These are phyloP conservation scores for Arabis hirsuta DNA, from an alignment of 345 rosid species.

Conservation along the genomic window DNA sequence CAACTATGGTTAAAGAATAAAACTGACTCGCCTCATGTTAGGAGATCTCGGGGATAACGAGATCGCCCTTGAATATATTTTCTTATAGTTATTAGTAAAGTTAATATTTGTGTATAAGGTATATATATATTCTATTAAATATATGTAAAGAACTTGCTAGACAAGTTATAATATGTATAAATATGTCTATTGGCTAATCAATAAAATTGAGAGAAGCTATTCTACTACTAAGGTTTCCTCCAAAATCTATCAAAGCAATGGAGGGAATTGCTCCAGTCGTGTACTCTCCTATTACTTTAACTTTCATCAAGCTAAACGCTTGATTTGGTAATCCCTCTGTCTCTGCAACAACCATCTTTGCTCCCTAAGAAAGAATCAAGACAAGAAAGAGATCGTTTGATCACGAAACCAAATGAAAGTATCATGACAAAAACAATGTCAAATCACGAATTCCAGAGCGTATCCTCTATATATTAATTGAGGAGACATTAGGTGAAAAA, in stretches of 20 bases:
- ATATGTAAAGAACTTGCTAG: no score
- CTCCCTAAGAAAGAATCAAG: constrained; percentile 53
- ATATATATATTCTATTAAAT: no score
- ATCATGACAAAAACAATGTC: background rate
- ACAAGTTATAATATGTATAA: no score
- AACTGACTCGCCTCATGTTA: constrained; percentile 53
- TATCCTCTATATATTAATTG: constrained; percentile 52
- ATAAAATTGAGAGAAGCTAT: no score
- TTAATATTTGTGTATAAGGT: no score
- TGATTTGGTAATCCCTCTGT: constrained; percentile 59
- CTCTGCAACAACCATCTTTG: constrained; percentile 63
- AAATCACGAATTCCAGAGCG: background rate
- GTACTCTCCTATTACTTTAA: constrained; percentile 77
- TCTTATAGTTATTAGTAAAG: no score
- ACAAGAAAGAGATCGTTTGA: background rate
- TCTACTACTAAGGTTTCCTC: no score
- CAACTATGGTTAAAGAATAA: background rate
- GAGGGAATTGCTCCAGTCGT: constrained; percentile 89
- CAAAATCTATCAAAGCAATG: constrained; percentile 53
- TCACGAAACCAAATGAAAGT: background rate
- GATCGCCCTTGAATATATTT: no score
- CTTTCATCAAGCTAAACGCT: constrained; percentile 54
- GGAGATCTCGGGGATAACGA: no score
- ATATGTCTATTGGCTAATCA: no score
- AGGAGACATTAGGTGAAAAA: no score